Evolutionary conservation across 2,329 filamentous ascomycete species (phyloP).

Genomic region (Aureobasidium pullulans): DNA sequence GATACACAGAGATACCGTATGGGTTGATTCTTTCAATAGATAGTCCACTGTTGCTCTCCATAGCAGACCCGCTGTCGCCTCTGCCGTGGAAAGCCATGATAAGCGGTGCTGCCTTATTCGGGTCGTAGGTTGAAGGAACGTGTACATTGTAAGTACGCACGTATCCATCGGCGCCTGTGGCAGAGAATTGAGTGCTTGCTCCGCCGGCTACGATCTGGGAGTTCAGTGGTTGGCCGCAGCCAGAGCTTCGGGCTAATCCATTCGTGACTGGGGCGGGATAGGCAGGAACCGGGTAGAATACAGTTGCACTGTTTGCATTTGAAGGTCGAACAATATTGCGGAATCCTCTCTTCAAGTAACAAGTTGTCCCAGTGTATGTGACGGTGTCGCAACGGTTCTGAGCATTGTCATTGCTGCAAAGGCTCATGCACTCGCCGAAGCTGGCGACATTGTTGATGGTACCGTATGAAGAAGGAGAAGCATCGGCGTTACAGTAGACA

Average conservation of each 20-base stretch:
- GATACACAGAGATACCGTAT: conserved; percentile 39
- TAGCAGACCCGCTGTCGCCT: conserved; percentile 28
- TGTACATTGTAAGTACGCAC: conserved; percentile 32
- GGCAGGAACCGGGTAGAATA: neutral
- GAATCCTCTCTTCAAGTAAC: conserved; percentile 7
- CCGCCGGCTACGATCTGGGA: conserved; percentile 18
- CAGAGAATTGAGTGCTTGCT: conserved; percentile 17
- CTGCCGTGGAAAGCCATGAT: conserved; percentile 45
- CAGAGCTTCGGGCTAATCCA: conserved; percentile 19
- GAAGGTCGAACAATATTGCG: neutral
- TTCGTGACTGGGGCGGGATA: conserved; percentile 15
- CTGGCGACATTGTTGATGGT: neutral
- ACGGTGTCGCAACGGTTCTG: neutral
- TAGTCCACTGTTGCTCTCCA: conserved; percentile 39
- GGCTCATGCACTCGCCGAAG: neutral
- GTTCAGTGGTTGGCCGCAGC: conserved; percentile 21
- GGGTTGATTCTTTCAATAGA: conserved; percentile 39
- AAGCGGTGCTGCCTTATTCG: conserved; percentile 31
- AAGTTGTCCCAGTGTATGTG: conserved; percentile 1
- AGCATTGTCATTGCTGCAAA: conserved; percentile 1
- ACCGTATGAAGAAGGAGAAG: conserved; percentile 6
- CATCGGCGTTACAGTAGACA: conserved; percentile 15
- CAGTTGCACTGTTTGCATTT: neutral
- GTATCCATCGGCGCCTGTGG: conserved; percentile 20
- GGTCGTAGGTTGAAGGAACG: conserved; percentile 34